These are phyloP conservation scores for Heliocybe sulcata DNA, from an alignment of 1,284 basidiomycete genomes.

Conservation along the genomic window DNA sequence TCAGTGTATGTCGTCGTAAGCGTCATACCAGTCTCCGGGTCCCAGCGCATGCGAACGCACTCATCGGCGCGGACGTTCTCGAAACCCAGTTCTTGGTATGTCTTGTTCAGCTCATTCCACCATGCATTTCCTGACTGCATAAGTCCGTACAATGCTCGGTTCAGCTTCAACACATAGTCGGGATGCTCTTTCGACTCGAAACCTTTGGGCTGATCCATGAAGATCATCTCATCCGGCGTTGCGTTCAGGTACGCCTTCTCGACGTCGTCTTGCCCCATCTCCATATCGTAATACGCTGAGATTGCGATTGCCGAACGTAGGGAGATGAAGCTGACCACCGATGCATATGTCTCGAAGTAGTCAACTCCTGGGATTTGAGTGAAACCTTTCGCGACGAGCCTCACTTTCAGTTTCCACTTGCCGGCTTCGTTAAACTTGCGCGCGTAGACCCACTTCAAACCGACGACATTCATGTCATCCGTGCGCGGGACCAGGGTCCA, in stretches of 20 bases:
- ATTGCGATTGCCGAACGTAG: neutral
- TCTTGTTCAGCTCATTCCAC: neutral
- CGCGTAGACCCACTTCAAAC: neutral
- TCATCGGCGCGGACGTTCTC: neutral
- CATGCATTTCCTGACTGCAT: conserved; percentile 10
- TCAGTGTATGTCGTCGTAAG: neutral
- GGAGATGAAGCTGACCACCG: conserved; percentile 13
- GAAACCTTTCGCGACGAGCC: conserved; percentile 15
- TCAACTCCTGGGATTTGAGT: conserved; percentile 19
- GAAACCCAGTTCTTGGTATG: neutral
- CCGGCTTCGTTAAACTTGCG: neutral
- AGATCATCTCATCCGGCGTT: conserved; percentile 11
- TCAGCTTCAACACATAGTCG: conserved; percentile 7
- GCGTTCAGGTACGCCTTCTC: conserved; percentile 8
- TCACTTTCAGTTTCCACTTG: conserved; percentile 4
- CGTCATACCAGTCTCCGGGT: neutral
- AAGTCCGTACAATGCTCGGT: conserved; percentile 11
- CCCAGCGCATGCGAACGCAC: neutral
- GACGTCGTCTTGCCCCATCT: neutral
- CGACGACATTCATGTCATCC: neutral
- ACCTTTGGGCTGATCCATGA: conserved; percentile 10
- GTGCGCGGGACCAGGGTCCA: neutral
- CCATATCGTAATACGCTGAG: no score
- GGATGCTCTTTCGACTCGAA: conserved; percentile 7
- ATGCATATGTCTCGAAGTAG: conserved; percentile 21